Conservation (phyloP, 2,329 filamentous ascomycete genomes). For the Exophiala oligosperma region DNA sequence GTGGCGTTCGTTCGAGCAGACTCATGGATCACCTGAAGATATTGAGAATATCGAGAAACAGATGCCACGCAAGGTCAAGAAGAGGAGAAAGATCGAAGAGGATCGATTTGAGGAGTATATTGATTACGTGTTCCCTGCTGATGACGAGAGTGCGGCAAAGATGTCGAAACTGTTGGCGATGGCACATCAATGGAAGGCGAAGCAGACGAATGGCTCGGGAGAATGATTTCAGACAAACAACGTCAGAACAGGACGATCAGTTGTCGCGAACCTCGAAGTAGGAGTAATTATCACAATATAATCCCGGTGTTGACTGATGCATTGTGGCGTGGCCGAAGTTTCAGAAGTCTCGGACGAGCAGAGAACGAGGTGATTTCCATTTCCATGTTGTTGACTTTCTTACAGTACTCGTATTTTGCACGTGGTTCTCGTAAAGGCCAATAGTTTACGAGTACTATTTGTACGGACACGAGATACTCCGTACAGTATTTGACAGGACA, state of each 20-base stretch:
- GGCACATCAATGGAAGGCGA: conserved; percentile 85
- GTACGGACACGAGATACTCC: too few relatives aligned
- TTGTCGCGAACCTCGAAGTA: background rate
- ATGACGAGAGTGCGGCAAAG: conserved; percentile 82
- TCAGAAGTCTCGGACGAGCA: too few relatives aligned
- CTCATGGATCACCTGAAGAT: conserved; percentile 73
- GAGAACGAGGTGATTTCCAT: too few relatives aligned
- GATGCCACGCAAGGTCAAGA: conserved; percentile 93
- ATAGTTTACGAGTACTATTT: too few relatives aligned
- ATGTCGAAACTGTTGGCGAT: conserved; percentile 80
- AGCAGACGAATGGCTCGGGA: conserved; percentile 34
- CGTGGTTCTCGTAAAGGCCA: too few relatives aligned
- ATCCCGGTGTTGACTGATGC: too few relatives aligned
- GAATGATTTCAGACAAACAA: background rate
- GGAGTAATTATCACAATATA: too few relatives aligned
- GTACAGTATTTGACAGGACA: too few relatives aligned
- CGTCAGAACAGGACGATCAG: too few relatives aligned
- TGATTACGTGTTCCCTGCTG: conserved; percentile 95
- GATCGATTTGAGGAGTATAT: conserved; percentile 95
- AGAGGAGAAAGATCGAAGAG: conserved; percentile 81
- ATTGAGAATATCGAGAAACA: conserved; percentile 82
- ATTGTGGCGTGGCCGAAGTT: too few relatives aligned
- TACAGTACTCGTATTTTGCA: too few relatives aligned
- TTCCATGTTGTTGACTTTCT: too few relatives aligned
- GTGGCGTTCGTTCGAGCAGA: conserved; percentile 89